Evolutionary conservation across 1,284 basidiomycete species (phyloP).

Genomic region (Pascua sp.): DNA sequence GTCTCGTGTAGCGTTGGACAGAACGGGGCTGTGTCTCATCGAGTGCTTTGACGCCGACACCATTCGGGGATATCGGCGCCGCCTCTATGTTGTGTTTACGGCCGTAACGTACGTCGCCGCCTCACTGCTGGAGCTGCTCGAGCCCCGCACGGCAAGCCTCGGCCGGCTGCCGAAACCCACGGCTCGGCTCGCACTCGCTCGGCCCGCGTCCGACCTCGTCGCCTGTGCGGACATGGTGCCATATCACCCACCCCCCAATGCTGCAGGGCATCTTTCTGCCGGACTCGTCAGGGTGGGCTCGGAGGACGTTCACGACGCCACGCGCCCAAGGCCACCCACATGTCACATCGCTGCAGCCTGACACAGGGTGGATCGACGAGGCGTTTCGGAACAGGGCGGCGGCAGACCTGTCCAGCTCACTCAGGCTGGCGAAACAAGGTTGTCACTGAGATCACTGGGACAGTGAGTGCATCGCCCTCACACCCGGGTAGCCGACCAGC

Average conservation of each 20-base stretch:
- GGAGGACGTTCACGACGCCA: background rate
- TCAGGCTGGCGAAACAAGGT: too few relatives aligned
- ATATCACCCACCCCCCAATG: conserved; percentile 20
- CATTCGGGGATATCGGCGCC: conserved; percentile 11
- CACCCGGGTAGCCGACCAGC: too few relatives aligned
- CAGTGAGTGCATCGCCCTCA: conserved; percentile 11
- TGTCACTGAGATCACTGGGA: background rate
- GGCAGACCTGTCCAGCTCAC: conserved; percentile 1
- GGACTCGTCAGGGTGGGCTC: background rate
- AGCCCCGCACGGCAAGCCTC: conserved; percentile 11
- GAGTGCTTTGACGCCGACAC: too few relatives aligned
- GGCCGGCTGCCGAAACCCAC: background rate
- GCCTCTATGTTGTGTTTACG: conserved; percentile 30
- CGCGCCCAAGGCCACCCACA: background rate
- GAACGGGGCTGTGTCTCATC: too few relatives aligned
- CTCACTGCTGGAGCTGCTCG: conserved; percentile 20
- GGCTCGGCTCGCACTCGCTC: conserved; percentile 9
- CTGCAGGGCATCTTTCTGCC: conserved; percentile 20
- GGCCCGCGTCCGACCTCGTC: conserved; percentile 25
- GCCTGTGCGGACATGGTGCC: conserved; percentile 20
- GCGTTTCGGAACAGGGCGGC: conserved; percentile 6
- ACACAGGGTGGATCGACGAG: too few relatives aligned
- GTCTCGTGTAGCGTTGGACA: too few relatives aligned
- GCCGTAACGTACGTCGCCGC: conserved; percentile 31
- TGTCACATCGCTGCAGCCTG: too few relatives aligned